phyloP scores from a whole-genome alignment of 768 basidiomycete genomes.

The Lactarius evosmus region DNA sequence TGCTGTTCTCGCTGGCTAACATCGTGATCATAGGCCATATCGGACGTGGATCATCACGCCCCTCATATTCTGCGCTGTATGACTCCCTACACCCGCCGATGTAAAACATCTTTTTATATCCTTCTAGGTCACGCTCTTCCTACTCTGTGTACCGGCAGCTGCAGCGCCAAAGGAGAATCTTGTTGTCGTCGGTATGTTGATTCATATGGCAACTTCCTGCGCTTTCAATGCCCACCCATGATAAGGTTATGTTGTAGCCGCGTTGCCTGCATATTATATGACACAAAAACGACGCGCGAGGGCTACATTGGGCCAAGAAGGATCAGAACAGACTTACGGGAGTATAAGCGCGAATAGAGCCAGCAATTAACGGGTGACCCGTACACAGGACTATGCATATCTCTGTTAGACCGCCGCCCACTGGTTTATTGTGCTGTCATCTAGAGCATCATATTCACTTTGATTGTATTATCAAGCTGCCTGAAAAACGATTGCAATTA shows the following conservation, averaged over 20 bases:
- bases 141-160: constrained; percentile 12
- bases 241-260: constrained; percentile 7
- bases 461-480: too few relatives aligned
- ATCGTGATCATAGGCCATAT: constrained; percentile 1
- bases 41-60: constrained; percentile 16
- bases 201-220: neutral
- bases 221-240: neutral
- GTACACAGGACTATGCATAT: neutral
- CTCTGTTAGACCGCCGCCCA: neutral
- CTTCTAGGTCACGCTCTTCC: constrained; percentile 11
- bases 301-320: neutral
- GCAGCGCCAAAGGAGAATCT: constrained; percentile 7
- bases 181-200: constrained; percentile 4
- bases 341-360: neutral
- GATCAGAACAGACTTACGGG: neutral
- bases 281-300: neutral
- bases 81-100: neutral
- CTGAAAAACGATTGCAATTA: neutral
- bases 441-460: too few relatives aligned
- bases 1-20: neutral
- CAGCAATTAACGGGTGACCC: neutral
- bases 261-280: constrained; percentile 15
- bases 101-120: neutral
- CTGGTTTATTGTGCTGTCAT: neutral
- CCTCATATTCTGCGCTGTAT: constrained; percentile 14